These are phyloP conservation scores for Ananas comosus DNA, from an alignment of 176 grass and related monocot species.

Conservation along the genomic window DNA sequence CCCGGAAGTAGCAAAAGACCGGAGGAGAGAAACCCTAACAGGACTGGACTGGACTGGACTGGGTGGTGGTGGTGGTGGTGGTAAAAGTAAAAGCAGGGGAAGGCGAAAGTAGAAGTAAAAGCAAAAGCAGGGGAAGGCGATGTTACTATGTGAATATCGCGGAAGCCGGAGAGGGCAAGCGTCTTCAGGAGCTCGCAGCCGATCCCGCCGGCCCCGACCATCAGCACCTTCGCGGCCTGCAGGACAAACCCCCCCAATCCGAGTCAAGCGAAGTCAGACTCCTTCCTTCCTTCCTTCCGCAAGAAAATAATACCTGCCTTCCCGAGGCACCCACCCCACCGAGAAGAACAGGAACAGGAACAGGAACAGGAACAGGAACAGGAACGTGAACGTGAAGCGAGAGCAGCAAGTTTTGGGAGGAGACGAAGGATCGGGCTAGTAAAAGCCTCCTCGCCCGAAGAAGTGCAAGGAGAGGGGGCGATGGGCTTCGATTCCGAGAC, in stretches of 20 bases:
- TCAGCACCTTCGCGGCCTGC: constrained; percentile 87
- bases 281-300: no score
- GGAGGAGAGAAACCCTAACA: no score
- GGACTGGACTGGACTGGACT: no score
- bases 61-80: no score
- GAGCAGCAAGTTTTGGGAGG: neutral
- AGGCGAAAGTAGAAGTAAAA: neutral
- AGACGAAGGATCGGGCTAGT: no score
- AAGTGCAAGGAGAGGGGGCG: no score
- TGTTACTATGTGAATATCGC: constrained; percentile 86
- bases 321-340: neutral
- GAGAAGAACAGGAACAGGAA: neutral
- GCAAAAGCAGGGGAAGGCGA: neutral
- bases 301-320: neutral
- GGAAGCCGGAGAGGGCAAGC: constrained; percentile 84
- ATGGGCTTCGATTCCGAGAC: no score
- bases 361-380: neutral
- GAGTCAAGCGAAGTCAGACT: no score
- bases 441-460: no score
- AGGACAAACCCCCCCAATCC: neutral
- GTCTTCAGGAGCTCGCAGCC: constrained; percentile 99
- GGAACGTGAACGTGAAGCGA: neutral
- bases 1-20: no score
- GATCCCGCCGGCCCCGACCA: constrained; percentile 96
- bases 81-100: neutral